phyloP scores from a whole-genome alignment of 257 asterid genomes.

The Cordia subcordata region DNA sequence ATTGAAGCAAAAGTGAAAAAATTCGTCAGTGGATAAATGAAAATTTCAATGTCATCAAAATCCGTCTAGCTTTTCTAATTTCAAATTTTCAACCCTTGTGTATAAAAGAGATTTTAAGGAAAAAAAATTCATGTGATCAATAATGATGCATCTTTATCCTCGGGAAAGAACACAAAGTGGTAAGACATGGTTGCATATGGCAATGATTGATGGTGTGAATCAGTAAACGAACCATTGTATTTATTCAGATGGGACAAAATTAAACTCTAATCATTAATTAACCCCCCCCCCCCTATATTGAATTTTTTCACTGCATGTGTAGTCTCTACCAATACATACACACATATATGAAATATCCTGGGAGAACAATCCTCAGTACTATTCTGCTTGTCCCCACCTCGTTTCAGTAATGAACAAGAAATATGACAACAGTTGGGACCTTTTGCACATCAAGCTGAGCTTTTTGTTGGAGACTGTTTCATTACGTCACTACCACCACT shows the following conservation, averaged over 20 bases:
- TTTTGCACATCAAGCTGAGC: slow-evolving; percentile 23
- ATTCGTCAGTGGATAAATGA: slow-evolving; percentile 13
- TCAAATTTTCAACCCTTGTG: too few relatives aligned
- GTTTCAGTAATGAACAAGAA: slow-evolving; percentile 27
- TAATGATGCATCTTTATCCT: too few relatives aligned
- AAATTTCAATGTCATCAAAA: too few relatives aligned
- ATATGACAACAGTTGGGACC: slow-evolving; percentile 14
- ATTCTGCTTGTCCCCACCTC: slow-evolving; percentile 26
- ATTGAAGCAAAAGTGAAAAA: slow-evolving; percentile 34
- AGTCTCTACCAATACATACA: too few relatives aligned
- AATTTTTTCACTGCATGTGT: neutral
- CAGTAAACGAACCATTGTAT: slow-evolving; percentile 29
- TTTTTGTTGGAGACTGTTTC: slow-evolving; percentile 21
- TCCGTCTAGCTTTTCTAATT: too few relatives aligned
- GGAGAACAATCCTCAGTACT: slow-evolving; percentile 19
- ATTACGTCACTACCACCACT: slow-evolving; percentile 19
- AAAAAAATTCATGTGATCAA: too few relatives aligned
- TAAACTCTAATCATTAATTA: slow-evolving; percentile 27
- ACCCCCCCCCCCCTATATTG: neutral
- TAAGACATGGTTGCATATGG: too few relatives aligned
- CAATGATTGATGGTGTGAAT: neutral
- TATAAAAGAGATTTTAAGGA: too few relatives aligned
- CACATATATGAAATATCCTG: slow-evolving; percentile 19
- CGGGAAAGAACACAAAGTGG: too few relatives aligned
- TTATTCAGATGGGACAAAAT: slow-evolving; percentile 20